Evolutionary conservation across 2,329 filamentous ascomycete species (phyloP), one percentile per base, ranked within the genome.

Genomic region (Aspergillus niger): DNA sequence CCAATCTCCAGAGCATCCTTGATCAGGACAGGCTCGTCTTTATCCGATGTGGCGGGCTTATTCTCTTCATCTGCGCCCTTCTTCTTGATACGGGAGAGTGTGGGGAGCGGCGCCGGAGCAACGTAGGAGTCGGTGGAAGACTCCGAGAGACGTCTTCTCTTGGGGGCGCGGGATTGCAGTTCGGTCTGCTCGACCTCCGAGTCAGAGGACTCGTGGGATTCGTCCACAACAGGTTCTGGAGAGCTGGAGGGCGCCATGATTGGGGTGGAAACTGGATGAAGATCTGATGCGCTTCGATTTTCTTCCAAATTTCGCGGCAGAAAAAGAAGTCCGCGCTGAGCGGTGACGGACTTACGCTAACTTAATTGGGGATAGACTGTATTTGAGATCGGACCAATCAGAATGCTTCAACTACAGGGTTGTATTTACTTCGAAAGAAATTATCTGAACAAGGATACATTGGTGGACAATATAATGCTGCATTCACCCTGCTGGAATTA

Each of bases 71-170:
- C 57, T 8, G 43, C 53, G 15, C 66, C 60, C 57, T 78, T 78
- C 69, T 77, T 78, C 58, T 75, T 79, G 58, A 79, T 78, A 59
- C 77, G 76, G 17, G 76, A 78, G 39, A 77, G 66, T 1, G 72
- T 71, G 58, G 76, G 74, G 53, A 78, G 69, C 56, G 74, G 74
- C 49, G 70, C 65, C 41, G 71, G 69, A 7, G 60, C 73, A 59
- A 71, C 70, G 54, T 73, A 72, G 8, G 69, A 72, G 58, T 76
- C 73, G 58, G 69, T 65, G 5, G 75, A 75, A 7, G 75, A 74
- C 54, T 71, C 68, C 47, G 77, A 79, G 57, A 78, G 65, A 58
- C 77, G 75, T 60, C 77, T 70, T 53, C 77, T 69, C 64, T 79
- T 79, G 26, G 75, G 65, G 1, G 76, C 69, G 57, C 75, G 73